Evolutionary conservation across 2,329 filamentous ascomycete species (phyloP).

Genomic region (Phialophora verrucosa): DNA sequence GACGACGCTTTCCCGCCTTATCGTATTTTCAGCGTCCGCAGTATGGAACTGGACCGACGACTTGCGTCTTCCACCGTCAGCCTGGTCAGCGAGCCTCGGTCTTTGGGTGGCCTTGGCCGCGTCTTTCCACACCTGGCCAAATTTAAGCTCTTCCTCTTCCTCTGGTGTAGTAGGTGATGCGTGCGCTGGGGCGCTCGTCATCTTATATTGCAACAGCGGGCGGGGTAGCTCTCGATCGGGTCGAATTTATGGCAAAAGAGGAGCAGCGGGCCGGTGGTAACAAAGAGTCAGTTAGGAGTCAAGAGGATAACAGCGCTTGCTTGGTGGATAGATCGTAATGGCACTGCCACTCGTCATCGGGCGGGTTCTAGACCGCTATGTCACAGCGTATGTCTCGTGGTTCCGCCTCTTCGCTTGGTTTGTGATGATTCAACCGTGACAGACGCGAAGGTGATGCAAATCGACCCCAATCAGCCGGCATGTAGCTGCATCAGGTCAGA

Average conservation of each 20-base stretch:
- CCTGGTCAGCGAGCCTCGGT: conserved; percentile 23
- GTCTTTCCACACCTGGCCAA: conserved; percentile 38
- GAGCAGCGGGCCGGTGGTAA: conserved; percentile 15
- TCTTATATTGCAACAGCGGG: conserved; percentile 19
- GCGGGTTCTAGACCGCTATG: conserved; percentile 24
- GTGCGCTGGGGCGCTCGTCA: conserved; percentile 27
- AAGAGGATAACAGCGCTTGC: conserved; percentile 4
- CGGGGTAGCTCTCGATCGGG: conserved; percentile 25
- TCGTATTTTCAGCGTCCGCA: conserved; percentile 38
- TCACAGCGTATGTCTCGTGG: not conserved
- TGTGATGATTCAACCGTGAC: conserved; percentile 12
- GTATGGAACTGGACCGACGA: conserved; percentile 41
- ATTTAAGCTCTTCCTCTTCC: conserved; percentile 37
- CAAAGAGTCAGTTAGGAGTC: conserved; percentile 18
- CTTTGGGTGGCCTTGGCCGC: conserved; percentile 29
- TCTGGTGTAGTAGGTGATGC: conserved; percentile 20
- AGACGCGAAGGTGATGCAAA: not conserved
- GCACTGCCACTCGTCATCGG: conserved; percentile 29
- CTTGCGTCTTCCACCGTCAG: conserved; percentile 32
- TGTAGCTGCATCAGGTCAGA: conserved; percentile 38
- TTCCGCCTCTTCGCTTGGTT: not conserved
- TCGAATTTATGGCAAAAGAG: conserved; percentile 16
- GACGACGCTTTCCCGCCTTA: conserved; percentile 37
- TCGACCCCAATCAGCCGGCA: conserved; percentile 32
- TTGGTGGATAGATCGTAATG: conserved; percentile 19